A percentile compares a stretch with the other conserved stretches of the same genome.
Conservation (phyloP, 2,329 filamentous ascomycete species). For the Diaporthe longicolla region DNA sequence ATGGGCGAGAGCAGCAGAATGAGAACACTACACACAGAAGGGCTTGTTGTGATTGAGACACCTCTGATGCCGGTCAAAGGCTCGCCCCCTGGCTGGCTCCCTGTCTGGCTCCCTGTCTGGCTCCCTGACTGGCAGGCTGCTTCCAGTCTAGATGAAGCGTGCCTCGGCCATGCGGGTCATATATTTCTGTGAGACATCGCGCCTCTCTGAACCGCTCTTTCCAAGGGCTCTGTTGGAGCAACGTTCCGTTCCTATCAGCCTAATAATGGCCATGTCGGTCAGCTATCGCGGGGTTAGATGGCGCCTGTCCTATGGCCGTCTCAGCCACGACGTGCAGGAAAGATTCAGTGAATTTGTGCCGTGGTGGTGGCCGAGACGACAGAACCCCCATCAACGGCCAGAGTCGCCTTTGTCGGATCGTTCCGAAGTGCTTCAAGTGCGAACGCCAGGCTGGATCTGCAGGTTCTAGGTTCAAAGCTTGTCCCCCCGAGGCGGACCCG, state of each 20-base stretch:
- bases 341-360: neutral
- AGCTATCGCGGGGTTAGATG: neutral
- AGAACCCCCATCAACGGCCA: slow-evolving; percentile 5
- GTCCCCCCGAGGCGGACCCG: slow-evolving; percentile 21
- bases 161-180: slow-evolving; percentile 27
- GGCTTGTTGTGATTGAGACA: slow-evolving; percentile 16
- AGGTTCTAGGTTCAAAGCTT: slow-evolving; percentile 23
- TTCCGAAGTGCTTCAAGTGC: slow-evolving; percentile 28
- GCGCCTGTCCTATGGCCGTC: neutral
- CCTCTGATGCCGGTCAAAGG: neutral
- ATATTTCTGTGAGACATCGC: slow-evolving; percentile 31
- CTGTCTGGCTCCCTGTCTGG: too few relatives aligned
- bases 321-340: neutral
- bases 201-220: slow-evolving; percentile 12
- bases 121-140: slow-evolving; percentile 4
- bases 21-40: neutral
- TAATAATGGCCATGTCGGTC: slow-evolving; percentile 9
- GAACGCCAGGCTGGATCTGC: slow-evolving; percentile 21
- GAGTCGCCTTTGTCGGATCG: slow-evolving; percentile 17
- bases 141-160: slow-evolving; percentile 7
- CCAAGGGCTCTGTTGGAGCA: neutral
- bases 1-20: neutral
- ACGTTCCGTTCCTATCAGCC: slow-evolving; percentile 18
- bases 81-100: slow-evolving; percentile 1
- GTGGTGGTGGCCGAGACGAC: neutral